Base-by-base conservation (phyloP, 441 rosid species). In the Populus hybrid region DNA sequence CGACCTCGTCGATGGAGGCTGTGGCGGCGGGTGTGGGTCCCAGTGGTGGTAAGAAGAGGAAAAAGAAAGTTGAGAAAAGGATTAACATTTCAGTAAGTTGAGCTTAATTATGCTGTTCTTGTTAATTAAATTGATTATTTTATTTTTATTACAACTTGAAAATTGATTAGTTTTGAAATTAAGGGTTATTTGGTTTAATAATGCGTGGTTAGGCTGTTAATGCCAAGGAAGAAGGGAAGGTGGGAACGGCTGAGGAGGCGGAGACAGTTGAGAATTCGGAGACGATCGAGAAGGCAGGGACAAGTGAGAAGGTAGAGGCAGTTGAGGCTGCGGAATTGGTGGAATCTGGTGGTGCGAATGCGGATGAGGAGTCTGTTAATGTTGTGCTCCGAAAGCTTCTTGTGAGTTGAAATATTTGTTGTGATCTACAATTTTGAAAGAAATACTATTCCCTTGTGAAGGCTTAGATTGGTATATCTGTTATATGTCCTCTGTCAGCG, bases 301-400 rank as follows among this genome's bases (percentile, higher is more conserved):
- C 21, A 2, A 11, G 66, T 31, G 72, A 64, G 79, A 80, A 42
- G 36, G 69, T 45, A 28, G 82, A 68, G 70, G 79, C 78, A 65
- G 63, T 24, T n/a, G 79, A 80, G 76, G 65, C 64, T 2, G 84
- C 69, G 64, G 72, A 73, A 26, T 38, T 71, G 10, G 66, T 74
- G 69, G 85, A 75, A 78, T 79, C 84, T 45, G 72, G 64, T 74
- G 84, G 78, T 18, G 80, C 83, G 7, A 80, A 79, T 77, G 23
- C 79, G 71, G 89, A 40, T 8, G 86, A 82, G 74, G 70, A 74
- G 69, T 65, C 89, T 0, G 87, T 86, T 78, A 91, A 92, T 85
- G 67, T 82, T 77, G 90, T 91, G 82, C 87, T 95, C 69, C 92
- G 86, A 65, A 95, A 93, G 91, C 99, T 95, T 90, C 99, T 95